Conservation (phyloP, 257 asterid species). For the Solanum chilense region DNA sequence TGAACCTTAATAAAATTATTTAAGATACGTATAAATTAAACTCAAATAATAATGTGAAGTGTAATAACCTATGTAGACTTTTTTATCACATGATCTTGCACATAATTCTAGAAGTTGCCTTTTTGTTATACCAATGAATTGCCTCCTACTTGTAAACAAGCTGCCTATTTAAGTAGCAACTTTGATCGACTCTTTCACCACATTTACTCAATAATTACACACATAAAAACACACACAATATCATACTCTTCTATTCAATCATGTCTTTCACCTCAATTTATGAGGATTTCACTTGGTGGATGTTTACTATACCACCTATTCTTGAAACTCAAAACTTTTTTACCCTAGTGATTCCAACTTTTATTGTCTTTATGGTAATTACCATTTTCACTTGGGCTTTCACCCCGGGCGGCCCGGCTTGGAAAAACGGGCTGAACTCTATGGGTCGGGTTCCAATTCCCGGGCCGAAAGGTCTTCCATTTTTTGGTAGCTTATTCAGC, state of each 20-base stretch:
- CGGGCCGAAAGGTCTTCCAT: slow-evolving; percentile 49
- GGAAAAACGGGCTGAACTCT: slow-evolving; percentile 28
- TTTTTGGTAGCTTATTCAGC: slow-evolving; percentile 45
- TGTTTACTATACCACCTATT: slow-evolving; percentile 29
- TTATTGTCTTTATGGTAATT: background rate
- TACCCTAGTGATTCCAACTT: background rate
- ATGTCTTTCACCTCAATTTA: slow-evolving; percentile 27
- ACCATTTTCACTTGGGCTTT: slow-evolving; percentile 38
- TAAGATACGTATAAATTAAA: background rate
- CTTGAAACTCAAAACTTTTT: slow-evolving; percentile 19
- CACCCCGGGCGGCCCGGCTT: slow-evolving; percentile 32
- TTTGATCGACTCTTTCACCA: background rate
- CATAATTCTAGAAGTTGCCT: background rate
- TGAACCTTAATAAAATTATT: background rate
- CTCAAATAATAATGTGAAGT: background rate
- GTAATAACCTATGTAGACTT: background rate
- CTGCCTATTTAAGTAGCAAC: slow-evolving; percentile 29
- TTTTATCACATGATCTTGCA: background rate
- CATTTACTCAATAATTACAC: background rate
- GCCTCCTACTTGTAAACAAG: slow-evolving; percentile 10
- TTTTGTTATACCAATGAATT: background rate
- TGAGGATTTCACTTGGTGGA: slow-evolving; percentile 29
- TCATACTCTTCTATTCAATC: background rate
- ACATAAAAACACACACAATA: background rate
- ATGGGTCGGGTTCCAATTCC: slow-evolving; percentile 32